These are phyloP conservation scores for Physcia stellaris DNA, from an alignment of 495 filamentous ascomycete genomes.

Conservation along the genomic window DNA sequence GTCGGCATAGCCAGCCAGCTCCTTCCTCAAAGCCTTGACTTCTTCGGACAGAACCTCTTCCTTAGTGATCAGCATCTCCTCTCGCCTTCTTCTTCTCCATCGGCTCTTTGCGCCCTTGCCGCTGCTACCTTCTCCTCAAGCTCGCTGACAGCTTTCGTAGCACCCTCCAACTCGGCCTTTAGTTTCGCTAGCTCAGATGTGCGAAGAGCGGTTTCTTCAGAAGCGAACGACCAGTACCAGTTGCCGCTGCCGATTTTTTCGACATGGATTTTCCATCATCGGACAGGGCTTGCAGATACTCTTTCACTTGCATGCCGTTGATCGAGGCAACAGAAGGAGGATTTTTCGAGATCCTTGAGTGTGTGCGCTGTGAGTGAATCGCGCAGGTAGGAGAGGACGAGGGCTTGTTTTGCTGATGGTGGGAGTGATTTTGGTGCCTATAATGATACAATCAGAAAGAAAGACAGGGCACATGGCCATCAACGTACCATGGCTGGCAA, in stretches of 20 bases:
- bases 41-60: conserved; percentile 9
- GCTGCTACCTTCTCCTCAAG: conserved; percentile 26
- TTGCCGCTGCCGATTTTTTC: conserved; percentile 74
- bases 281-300: conserved; percentile 47
- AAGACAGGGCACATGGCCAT: too few relatives aligned
- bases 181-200: conserved; percentile 34
- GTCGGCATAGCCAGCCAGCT: conserved; percentile 35
- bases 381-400: conserved; percentile 51
- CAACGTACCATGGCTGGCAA: too few relatives aligned
- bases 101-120: conserved; percentile 27
- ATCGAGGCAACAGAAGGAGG: conserved; percentile 54
- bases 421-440: conserved; percentile 50
- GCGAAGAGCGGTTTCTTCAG: conserved; percentile 44
- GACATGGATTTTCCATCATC: conserved; percentile 54
- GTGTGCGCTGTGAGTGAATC: conserved; percentile 50
- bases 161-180: conserved; percentile 40
- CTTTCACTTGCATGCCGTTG: conserved; percentile 56
- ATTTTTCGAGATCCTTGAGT: conserved; percentile 64
- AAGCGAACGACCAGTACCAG: conserved; percentile 68
- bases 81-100: conserved; percentile 26
- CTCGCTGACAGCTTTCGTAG: conserved; percentile 22
- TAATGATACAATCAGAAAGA: too few relatives aligned
- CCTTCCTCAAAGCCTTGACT: conserved; percentile 24
- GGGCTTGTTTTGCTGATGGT: conserved; percentile 43
- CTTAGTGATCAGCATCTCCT: conserved; percentile 8